Conservation (phyloP, 2,329 filamentous ascomycete species). For the Cytospora leucostoma region DNA sequence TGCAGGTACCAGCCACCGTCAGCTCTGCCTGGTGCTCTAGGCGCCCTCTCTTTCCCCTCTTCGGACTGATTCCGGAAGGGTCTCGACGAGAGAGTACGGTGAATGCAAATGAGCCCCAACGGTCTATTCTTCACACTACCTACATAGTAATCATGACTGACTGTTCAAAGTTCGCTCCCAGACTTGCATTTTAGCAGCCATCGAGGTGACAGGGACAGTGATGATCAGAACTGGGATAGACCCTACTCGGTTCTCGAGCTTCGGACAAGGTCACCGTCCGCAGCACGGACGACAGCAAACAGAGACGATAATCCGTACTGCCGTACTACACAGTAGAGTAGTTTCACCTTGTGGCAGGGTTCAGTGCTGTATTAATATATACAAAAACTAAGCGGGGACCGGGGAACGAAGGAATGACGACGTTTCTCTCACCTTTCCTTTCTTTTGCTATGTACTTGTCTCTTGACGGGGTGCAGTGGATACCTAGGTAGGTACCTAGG, state of each 20-base stretch:
- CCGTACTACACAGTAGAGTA: no score
- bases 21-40: slow-evolving; percentile 6
- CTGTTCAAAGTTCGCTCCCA: no score
- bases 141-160: neutral
- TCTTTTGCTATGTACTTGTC: neutral
- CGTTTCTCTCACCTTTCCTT: neutral
- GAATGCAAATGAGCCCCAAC: neutral
- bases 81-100: neutral
- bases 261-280: no score
- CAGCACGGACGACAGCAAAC: no score
- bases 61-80: neutral
- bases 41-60: neutral
- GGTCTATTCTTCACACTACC: neutral
- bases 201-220: no score
- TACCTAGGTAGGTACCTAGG: no score
- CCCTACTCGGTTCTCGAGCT: no score
- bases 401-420: neutral
- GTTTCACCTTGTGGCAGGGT: neutral
- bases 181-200: no score
- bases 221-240: no score
- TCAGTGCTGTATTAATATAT: neutral
- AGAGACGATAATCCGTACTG: no score
- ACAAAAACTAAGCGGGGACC: neutral
- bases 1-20: slow-evolving; percentile 26
- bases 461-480: no score